Evolutionary conservation across 805 yeast genomes (phyloP).

Genomic region (Suhomyces xylopsoci): DNA sequence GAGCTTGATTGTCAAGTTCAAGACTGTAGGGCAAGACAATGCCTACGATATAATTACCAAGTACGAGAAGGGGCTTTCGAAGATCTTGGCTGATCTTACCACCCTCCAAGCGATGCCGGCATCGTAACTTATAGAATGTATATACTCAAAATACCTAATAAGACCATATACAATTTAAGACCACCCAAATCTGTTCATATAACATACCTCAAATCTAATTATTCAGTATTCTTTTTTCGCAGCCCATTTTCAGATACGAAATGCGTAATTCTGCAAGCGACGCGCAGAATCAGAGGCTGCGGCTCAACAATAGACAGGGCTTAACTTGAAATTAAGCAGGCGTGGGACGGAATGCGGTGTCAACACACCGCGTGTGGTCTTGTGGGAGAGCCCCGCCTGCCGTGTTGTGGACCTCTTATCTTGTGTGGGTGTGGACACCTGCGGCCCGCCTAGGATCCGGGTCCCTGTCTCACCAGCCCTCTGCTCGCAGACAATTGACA

Average conservation of each 20-base stretch:
- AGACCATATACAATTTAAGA: too few species aligned
- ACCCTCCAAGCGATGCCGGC: not conserved
- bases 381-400: too few species aligned
- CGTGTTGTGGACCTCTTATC: too few species aligned
- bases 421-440: not conserved
- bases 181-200: too few species aligned
- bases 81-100: not conserved
- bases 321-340: not conserved
- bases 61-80: slow-evolving; percentile 23
- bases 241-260: not conserved
- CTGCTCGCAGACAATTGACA: not conserved
- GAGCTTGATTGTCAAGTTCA: slow-evolving; percentile 25
- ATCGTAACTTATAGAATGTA: not conserved
- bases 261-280: not conserved
- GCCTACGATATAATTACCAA: slow-evolving; percentile 28
- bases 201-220: too few species aligned
- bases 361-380: not conserved
- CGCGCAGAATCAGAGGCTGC: not conserved
- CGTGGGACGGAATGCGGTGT: not conserved
- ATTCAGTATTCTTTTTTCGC: not conserved
- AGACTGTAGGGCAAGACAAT: slow-evolving; percentile 25
- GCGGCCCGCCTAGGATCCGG: not conserved
- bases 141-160: not conserved
- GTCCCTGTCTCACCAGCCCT: not conserved
- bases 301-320: not conserved